Evolutionary conservation across 192 early-diverging fungal species (phyloP), one percentile per base, ranked within the genome.

Genomic region (Allomyces macrogynus): DNA sequence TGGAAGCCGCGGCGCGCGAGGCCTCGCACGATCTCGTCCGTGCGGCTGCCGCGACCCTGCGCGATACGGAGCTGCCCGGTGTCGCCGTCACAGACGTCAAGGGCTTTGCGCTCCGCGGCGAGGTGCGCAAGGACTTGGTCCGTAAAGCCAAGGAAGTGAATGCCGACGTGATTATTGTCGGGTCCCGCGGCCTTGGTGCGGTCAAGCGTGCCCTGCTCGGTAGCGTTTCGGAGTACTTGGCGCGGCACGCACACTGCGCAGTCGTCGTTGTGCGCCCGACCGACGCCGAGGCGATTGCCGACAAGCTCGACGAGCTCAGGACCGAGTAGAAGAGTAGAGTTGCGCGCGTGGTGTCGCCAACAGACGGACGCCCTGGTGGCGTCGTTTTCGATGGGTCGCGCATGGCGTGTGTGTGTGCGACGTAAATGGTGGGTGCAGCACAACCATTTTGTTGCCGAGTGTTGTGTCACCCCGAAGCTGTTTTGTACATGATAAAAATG

Each of bases 161-260:
- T 24, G 78, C 84, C 7, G 79, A 81, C 69, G 69, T 78, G 62
- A 67, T 87, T 11, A 70, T 88, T 43, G 68, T 88, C 63, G 86
- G 86, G 20, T 76, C 76, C 23, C 74, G 83, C 32, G 85, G 85
- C 20, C 67, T 81, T 65, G 80, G 85, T 1, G 65, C 68, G 4
- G 57, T 86, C 61, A 77, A 78, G 67, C 61, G 79, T 18, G 44
- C 44, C 12, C 44, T 54, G 44, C 44, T 54, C 44, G 44, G 44
- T 11, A 16, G 12, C 12, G 44, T 54, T 18, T 54, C 44, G 44
- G 44, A 54, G 12, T 54, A 54, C 18, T 11, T 54, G 44, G 44
- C 18, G 12, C 10, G 18, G 12, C 44, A 54, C 44, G 44, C 44
- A 9, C 12, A 18, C 12, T 54, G 44, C 44, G 12, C 44, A 1